Percentiles rank a stretch among this genome's conserved stretches.
Evolutionary conservation across 257 asterid genomes (phyloP).

Genomic region (Rehmannia glutinosa): DNA sequence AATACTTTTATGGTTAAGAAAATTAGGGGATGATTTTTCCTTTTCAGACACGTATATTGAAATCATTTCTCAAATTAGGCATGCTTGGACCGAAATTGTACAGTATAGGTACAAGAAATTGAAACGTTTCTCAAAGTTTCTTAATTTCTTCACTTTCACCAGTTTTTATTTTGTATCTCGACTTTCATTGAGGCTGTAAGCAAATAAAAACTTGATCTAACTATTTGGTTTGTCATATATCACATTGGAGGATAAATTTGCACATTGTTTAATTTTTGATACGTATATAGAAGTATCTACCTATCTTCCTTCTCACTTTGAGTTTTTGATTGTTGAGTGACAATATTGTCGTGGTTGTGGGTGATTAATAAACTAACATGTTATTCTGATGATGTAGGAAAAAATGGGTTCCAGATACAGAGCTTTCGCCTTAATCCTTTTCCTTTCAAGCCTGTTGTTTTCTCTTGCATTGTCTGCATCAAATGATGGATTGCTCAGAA

Average conservation of each 20-base stretch:
- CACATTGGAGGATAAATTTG: too few species aligned
- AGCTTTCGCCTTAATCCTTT: constrained; percentile 30
- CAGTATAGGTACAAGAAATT: background rate
- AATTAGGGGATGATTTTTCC: background rate
- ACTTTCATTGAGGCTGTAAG: background rate
- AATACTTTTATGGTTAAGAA: background rate
- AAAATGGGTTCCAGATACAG: constrained; percentile 48
- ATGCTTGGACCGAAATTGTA: background rate
- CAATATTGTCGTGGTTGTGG: background rate
- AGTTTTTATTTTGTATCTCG: too few species aligned
- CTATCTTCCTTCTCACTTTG: background rate
- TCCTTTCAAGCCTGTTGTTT: constrained; percentile 52
- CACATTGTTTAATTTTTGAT: too few species aligned
- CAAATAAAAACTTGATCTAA: background rate
- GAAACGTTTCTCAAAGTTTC: background rate
- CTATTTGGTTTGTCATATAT: background rate
- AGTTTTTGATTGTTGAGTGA: background rate
- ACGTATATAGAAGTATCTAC: background rate
- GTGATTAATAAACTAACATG: background rate
- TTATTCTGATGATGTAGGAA: constrained; percentile 33
- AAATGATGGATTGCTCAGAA: constrained; percentile 69
- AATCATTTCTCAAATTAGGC: background rate
- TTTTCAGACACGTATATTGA: background rate
- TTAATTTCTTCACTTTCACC: background rate
- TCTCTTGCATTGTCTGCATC: constrained; percentile 56